These are phyloP conservation scores for Tetraselmis striata DNA, from an alignment of 139 green algal species.

Conservation along the genomic window DNA sequence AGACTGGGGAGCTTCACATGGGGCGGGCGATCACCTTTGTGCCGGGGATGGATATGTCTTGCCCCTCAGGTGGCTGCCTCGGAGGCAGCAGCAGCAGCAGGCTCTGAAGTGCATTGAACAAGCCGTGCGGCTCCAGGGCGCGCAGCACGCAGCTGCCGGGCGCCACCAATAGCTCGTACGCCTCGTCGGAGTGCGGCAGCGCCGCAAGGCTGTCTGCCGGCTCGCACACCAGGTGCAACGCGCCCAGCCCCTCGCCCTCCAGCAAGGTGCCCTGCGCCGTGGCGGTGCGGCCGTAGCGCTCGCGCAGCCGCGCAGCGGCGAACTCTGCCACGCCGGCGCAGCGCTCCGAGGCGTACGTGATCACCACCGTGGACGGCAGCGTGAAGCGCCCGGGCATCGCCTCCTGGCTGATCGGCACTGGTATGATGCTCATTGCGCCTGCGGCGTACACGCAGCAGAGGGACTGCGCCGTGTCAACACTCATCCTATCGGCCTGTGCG, in stretches of 20 bases:
- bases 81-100: conserved; percentile 44
- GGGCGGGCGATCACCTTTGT: not conserved
- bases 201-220: not conserved
- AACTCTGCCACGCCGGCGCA: not conserved
- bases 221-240: not conserved
- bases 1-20: not conserved
- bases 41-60: not conserved
- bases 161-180: conserved; percentile 35
- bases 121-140: conserved; percentile 21
- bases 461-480: too few species aligned
- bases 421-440: not conserved
- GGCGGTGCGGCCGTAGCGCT: not conserved
- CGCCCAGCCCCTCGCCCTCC: not conserved
- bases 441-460: too few species aligned
- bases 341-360: not conserved
- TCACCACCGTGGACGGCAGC: not conserved
- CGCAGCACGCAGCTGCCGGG: conserved; percentile 19
- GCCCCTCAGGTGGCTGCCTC: not conserved
- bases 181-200: conserved; percentile 26
- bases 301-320: not conserved
- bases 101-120: conserved; percentile 52
- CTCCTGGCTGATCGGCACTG: not conserved
- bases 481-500: too few species aligned
- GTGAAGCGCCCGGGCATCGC: not conserved
- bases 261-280: not conserved